Evolutionary conservation across 1,284 basidiomycete genomes (phyloP), one percentile per base, ranked within the genome.

Genomic region (Moesziomyces aphidis): DNA sequence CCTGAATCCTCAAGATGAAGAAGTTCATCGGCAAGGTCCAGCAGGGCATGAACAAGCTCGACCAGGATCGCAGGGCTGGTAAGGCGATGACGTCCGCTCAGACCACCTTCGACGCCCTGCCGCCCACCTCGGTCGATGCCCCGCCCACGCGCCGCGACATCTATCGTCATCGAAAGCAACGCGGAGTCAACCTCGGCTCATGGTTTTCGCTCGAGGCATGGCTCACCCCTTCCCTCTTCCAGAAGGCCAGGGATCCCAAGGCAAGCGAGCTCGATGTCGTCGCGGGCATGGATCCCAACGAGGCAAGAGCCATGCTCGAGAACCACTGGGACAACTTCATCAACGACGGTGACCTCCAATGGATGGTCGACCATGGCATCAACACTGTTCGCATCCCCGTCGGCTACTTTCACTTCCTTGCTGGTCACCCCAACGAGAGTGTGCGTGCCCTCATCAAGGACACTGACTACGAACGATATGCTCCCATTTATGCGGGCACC

Each of bases 321-420:
- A 83, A 86, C 9, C 93, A 95, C 84, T 95, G 93, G 92, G 91
- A 93, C 83, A 88, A 66, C 43, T 84, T 86, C 26, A 75, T 84
- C 63, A 70, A 81, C 63, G 79, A 83, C n/a, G 78, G 78, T 10
- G 83, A 84, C 50, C 80, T 81, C 59, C 83, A 86, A 46, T 94
- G 91, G 91, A 88, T 95, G 60, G 87, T 88, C 1, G 86, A 88
- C n/a, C 87, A 87, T 57, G 93, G 93, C 0, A 89, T 94, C 82
- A 95, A 94, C 77, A 89, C 91, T 42, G 92, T 95, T 72, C 88
- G 93, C 63, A 89, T 95, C 61, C 93, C 93, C 23, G 91, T 95
- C 55, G 68, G 72, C 46, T 79, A 77, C 61, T 73, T 61, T 71
- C 93, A 92, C 91, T 94, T 80, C 91, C 90, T 24, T 91, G 90